Percentiles rank a stretch among this genome's conserved stretches.
These are phyloP conservation scores for Ehretia macrophylla DNA, from an alignment of 257 asterid genomes.

Conservation along the genomic window DNA sequence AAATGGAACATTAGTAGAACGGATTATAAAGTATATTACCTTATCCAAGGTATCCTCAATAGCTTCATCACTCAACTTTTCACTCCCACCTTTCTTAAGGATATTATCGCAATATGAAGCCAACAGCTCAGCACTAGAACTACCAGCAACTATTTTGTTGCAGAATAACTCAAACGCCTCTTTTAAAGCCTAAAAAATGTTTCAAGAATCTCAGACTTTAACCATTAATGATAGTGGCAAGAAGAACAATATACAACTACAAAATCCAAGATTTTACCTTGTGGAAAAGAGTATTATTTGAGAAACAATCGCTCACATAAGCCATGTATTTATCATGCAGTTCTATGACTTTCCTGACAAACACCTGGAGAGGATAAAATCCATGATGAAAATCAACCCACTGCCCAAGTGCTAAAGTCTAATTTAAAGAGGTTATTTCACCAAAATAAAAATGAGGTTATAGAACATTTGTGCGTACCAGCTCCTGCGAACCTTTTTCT, in stretches of 20 bases:
- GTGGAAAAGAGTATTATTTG: slow-evolving; percentile 36
- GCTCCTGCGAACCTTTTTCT: slow-evolving; percentile 41
- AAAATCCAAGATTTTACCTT: slow-evolving; percentile 24
- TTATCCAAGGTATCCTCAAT: slow-evolving; percentile 51
- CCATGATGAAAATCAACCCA: background rate
- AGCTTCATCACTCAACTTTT: slow-evolving; percentile 47
- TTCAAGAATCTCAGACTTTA: background rate
- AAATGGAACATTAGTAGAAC: no score
- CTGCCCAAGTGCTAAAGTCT: background rate
- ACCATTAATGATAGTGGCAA: background rate
- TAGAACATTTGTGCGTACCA: slow-evolving; percentile 18
- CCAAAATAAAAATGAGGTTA: no score
- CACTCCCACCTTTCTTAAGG: slow-evolving; percentile 49
- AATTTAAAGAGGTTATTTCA: background rate
- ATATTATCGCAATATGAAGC: slow-evolving; percentile 50
- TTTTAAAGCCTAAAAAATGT: slow-evolving; percentile 35
- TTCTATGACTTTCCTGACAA: slow-evolving; percentile 39
- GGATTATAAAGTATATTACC: slow-evolving; percentile 17
- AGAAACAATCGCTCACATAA: slow-evolving; percentile 38
- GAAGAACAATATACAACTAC: background rate
- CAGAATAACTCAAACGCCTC: slow-evolving; percentile 58
- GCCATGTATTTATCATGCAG: slow-evolving; percentile 44
- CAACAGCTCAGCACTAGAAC: slow-evolving; percentile 43
- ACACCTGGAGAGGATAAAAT: slow-evolving; percentile 25
- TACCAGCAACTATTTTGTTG: slow-evolving; percentile 39